Evolutionary conservation across 2,329 filamentous ascomycete species (phyloP), one percentile per base, ranked within the genome.

Genomic region (Leptographium galeiforme): DNA sequence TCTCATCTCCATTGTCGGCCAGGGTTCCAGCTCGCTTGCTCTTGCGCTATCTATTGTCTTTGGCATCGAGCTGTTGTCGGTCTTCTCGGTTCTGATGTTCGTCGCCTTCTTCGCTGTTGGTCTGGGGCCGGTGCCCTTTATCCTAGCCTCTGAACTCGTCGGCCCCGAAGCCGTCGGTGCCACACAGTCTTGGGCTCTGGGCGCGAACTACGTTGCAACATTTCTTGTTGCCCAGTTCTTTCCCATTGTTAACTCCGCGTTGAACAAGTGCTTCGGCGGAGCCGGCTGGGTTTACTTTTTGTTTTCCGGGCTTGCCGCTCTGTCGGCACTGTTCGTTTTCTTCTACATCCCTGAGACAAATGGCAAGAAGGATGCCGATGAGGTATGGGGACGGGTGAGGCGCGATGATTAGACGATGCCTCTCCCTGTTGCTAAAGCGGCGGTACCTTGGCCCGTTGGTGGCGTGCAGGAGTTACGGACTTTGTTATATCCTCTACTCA

Each of bases 201-300:
- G 82, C 1, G 85, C 87, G 14, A 97, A 93, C 67, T 97, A 94
- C 75, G 75, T 88, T 32, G 86, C 89, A 0, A 97, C 91, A 0
- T 97, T 96, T 63, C 61, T 95, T 25, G 89, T 98, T 2, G 90
- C 91, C 0, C 89, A 96, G 62, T 95, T 95, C 69, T 96, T 98
- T 72, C 91, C 93, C 0, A 77, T 96, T 19, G 68, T 95, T 56
- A 94, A 95, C 63, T 78, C 81, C 45, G 78, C 77, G 4, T 69
- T 96, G 51, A 90, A 84, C 62, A 65, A 69, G 0, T 62, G 67
- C 4, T 66, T 83, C 12, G 80, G 87, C 0, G 85, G 84, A 0
- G 77, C 83, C 4, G 90, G 91, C 1, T 87, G 84, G 72, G 85
- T 93, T 0, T 98, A 95, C 65, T 95, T 93, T 64, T 75, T 95